phyloP scores from a whole-genome alignment of 768 basidiomycete species.

The Artomyces pyxidatus region DNA sequence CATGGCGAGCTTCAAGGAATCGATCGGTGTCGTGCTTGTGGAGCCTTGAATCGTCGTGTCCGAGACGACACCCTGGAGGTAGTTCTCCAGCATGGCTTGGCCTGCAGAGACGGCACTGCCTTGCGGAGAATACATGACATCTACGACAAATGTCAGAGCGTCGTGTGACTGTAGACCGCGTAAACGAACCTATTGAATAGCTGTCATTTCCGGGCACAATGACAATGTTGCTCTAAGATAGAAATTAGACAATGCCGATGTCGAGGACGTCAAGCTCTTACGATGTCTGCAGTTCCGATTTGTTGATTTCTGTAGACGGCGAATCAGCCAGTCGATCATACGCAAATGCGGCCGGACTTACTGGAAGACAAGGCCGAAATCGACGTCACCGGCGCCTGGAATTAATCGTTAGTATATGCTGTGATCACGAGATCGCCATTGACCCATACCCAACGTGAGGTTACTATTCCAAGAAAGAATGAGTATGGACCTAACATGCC shows the following conservation, averaged over 20 bases:
- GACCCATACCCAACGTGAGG: conserved; percentile 27
- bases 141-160: conserved; percentile 21
- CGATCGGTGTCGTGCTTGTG: conserved; percentile 46
- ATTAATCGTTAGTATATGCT: conserved; percentile 22
- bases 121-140: conserved; percentile 55
- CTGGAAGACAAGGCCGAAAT: conserved; percentile 52
- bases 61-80: conserved; percentile 54
- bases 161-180: not conserved
- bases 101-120: conserved; percentile 47
- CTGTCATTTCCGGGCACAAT: conserved; percentile 32
- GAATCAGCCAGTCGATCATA: not conserved
- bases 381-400: conserved; percentile 51
- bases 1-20: conserved; percentile 52
- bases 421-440: not conserved
- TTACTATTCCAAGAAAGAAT: too few species aligned
- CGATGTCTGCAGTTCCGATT: conserved; percentile 57
- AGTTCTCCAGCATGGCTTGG: conserved; percentile 51
- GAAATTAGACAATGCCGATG: conserved; percentile 13
- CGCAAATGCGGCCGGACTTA: conserved; percentile 21
- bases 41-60: conserved; percentile 49
- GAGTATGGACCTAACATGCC: too few species aligned
- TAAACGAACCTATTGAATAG: conserved; percentile 43
- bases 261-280: too few species aligned
- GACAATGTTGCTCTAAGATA: not conserved
- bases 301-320: conserved; percentile 25